A percentile compares a stretch with the other conserved stretches of the same genome.
phyloP scores from a whole-genome alignment of 768 basidiomycete genomes.

The Phylloporus scabripes region DNA sequence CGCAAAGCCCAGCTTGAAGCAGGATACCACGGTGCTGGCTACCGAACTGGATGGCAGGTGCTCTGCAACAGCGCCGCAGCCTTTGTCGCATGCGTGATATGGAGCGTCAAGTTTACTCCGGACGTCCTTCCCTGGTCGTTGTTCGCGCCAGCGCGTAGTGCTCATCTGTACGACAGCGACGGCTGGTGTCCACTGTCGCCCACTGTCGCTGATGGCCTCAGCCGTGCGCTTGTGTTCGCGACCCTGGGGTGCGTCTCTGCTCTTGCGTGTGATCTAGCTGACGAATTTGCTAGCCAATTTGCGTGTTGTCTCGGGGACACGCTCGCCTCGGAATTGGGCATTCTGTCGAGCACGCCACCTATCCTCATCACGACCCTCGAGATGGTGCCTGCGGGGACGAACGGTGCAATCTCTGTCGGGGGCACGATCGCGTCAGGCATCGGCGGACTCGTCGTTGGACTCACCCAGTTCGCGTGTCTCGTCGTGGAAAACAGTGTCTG shows the following conservation, averaged over 20 bases:
- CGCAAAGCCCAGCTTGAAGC: slow-evolving; percentile 74
- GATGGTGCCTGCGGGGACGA: slow-evolving; percentile 81
- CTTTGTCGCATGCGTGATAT: slow-evolving; percentile 50
- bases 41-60: slow-evolving; percentile 77
- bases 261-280: background rate
- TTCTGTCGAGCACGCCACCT: slow-evolving; percentile 65
- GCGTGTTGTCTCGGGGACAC: slow-evolving; percentile 89
- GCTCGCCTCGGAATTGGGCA: slow-evolving; percentile 89
- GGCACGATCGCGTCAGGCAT: slow-evolving; percentile 69
- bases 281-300: slow-evolving; percentile 56
- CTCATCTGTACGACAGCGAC: slow-evolving; percentile 33
- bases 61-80: slow-evolving; percentile 74
- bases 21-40: slow-evolving; percentile 67
- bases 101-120: slow-evolving; percentile 58
- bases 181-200: slow-evolving; percentile 61
- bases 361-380: slow-evolving; percentile 73
- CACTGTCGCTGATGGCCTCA: slow-evolving; percentile 43
- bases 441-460: slow-evolving; percentile 72
- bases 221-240: slow-evolving; percentile 56
- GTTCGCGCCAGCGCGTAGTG: slow-evolving; percentile 11
- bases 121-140: slow-evolving; percentile 35
- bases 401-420: slow-evolving; percentile 74
- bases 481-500: slow-evolving; percentile 59
- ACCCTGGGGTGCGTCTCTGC: slow-evolving; percentile 52
- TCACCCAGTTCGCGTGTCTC: slow-evolving; percentile 50